Evolutionary conservation across 495 filamentous ascomycete species (phyloP), one percentile per base, ranked within the genome.

Genomic region (Penicillium steckii): DNA sequence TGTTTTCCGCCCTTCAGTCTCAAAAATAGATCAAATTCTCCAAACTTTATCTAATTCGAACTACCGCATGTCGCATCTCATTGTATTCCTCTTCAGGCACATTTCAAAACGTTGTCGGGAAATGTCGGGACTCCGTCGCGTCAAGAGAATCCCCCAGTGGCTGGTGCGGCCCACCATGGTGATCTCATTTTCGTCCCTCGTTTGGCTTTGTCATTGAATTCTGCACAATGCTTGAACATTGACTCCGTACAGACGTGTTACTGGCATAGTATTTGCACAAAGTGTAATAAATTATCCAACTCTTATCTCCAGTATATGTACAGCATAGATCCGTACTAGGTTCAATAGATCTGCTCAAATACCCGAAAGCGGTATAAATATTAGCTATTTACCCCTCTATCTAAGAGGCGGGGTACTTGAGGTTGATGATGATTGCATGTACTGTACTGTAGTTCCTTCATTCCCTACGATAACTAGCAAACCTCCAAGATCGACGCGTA

Each of bases 51-150:
- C 33, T n/a, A 1, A 3, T 37, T 37, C 15, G n/a, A 37, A 37
- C 33, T 37, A 37, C 33, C n/a, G 38, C 38, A 41, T 9, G 17
- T 41, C 38, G 37, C 37, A 29, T 1, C 15, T 21, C 32, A 35
- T 18, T 37, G 3, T 7, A 37, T 37, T 32, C 4, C 33, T 15
- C 15, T 4, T 15, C 1, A 35, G 12, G 13, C 38, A 21, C 8
- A n/a, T 10, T 41, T 41, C 18, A 41, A 41, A 41, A 41, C 38
- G 38, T 41, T 41, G 18, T 41, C 38, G 38, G 38, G 38, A 41
- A 41, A 22, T 41, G 2, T 41, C 38, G 38, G 38, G 38, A 13
- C 9, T 19, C 18, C 8, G 4, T 41, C 38, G 38, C 19, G 38
- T 24, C 38, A 21, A 41, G 38, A 41, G 21, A 19, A 22, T 4